These are phyloP conservation scores for Dalechampia spathulata DNA, from an alignment of 441 rosid species.

Conservation along the genomic window DNA sequence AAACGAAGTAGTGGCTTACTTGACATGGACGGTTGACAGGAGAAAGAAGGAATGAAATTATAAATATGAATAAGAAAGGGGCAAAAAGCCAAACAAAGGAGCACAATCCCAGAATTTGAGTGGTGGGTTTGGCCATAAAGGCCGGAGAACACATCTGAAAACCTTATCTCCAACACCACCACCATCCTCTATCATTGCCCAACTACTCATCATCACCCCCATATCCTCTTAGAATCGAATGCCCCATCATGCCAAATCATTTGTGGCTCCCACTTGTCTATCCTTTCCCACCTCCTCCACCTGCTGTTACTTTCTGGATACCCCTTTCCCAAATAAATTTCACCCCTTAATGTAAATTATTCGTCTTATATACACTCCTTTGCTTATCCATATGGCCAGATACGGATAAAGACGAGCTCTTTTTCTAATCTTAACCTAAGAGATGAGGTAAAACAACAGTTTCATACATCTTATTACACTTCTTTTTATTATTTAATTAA, in stretches of 20 bases:
- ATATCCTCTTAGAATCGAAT: conserved; percentile 26
- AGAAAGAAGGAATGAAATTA: not conserved
- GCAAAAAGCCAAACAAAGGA: conserved; percentile 23
- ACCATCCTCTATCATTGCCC: conserved; percentile 12
- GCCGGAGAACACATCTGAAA: conserved; percentile 19
- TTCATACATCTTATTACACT: no score
- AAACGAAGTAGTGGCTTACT: conserved; percentile 18
- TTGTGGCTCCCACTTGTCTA: conserved; percentile 12
- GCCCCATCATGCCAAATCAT: conserved; percentile 28
- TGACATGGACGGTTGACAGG: conserved; percentile 19
- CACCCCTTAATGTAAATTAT: no score
- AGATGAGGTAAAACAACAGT: no score
- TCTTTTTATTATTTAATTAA: no score
- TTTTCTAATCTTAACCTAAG: no score
- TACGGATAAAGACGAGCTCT: no score
- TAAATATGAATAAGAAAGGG: not conserved
- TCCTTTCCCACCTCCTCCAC: conserved; percentile 10
- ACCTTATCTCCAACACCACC: conserved; percentile 35
- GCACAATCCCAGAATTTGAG: conserved; percentile 18
- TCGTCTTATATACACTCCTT: no score
- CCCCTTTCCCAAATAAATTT: no score
- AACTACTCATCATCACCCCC: not conserved
- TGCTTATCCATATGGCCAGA: no score
- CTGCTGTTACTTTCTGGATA: not conserved
- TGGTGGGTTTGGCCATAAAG: conserved; percentile 25